Evolutionary conservation across 2,329 filamentous ascomycete species (phyloP).

Genomic region (Didymella keratinophila): DNA sequence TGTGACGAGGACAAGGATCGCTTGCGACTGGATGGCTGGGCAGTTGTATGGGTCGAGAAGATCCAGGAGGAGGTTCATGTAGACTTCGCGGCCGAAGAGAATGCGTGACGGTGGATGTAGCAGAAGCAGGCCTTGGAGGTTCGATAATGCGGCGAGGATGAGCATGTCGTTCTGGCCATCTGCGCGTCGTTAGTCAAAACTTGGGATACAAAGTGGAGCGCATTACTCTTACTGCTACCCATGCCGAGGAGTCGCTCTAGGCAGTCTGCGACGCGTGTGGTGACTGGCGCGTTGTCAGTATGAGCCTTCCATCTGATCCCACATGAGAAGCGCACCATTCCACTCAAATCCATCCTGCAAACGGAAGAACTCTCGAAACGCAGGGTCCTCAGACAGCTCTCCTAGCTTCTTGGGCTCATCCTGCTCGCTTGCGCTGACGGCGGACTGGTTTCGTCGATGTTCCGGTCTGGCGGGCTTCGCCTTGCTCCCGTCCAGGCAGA

Average conservation of each 20-base stretch:
- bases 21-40: constrained; percentile 88
- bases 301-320: neutral
- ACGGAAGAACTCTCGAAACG: constrained; percentile 95
- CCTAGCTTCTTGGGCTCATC: constrained; percentile 61
- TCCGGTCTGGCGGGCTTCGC: constrained; percentile 43
- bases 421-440: constrained; percentile 45
- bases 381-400: constrained; percentile 80
- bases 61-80: constrained; percentile 97
- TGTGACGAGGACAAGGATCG: constrained; percentile 87
- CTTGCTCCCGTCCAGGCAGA: constrained; percentile 73
- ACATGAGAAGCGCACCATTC: constrained; percentile 67
- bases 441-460: constrained; percentile 50
- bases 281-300: constrained; percentile 61
- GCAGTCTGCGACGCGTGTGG: constrained; percentile 82
- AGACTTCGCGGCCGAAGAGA: constrained; percentile 85
- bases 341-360: constrained; percentile 97
- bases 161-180: constrained; percentile 86
- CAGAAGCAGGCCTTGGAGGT: constrained; percentile 86
- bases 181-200: constrained; percentile 30
- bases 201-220: neutral
- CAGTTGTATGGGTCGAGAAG: constrained; percentile 91
- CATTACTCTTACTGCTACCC: constrained; percentile 60
- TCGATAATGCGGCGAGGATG: constrained; percentile 85
- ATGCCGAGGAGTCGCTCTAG: constrained; percentile 87
- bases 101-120: constrained; percentile 89